Conservation (phyloP, 2,329 filamentous ascomycete species). For the Aspergillus pseudonomiae region DNA sequence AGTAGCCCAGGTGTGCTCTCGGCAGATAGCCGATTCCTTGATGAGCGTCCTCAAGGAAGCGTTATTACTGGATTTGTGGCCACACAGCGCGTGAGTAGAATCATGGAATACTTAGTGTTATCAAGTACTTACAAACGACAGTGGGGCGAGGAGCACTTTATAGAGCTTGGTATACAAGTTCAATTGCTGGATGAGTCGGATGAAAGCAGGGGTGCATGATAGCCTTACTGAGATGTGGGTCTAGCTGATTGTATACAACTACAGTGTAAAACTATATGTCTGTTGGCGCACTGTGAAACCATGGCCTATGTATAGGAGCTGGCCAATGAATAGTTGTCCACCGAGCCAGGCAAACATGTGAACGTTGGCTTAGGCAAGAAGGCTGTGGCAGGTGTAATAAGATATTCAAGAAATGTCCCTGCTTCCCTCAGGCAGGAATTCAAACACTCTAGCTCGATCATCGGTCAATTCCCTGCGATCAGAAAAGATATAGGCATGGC, state of each 20-base stretch:
- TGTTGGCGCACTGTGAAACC: too few species aligned
- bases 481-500: too few species aligned
- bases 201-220: background rate
- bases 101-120: background rate
- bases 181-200: background rate
- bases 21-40: too few species aligned
- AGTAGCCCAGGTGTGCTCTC: background rate
- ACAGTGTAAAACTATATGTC: too few species aligned
- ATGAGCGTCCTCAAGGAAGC: background rate
- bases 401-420: too few species aligned
- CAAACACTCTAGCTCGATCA: too few species aligned
- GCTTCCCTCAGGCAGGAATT: rapidly evolving
- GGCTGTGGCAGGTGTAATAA: too few species aligned
- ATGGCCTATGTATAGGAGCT: too few species aligned
- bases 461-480: too few species aligned
- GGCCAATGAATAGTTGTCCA: too few species aligned
- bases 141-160: background rate
- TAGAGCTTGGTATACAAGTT: background rate
- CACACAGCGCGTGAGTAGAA: background rate
- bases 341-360: too few species aligned
- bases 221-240: background rate
- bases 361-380: too few species aligned
- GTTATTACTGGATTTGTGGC: slow-evolving; percentile 2
- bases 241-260: background rate
- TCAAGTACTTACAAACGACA: background rate